A percentile compares a stretch with the other conserved stretches of the same genome.
Conservation (phyloP, 495 filamentous ascomycete genomes). For the Tuber melanosporum region DNA sequence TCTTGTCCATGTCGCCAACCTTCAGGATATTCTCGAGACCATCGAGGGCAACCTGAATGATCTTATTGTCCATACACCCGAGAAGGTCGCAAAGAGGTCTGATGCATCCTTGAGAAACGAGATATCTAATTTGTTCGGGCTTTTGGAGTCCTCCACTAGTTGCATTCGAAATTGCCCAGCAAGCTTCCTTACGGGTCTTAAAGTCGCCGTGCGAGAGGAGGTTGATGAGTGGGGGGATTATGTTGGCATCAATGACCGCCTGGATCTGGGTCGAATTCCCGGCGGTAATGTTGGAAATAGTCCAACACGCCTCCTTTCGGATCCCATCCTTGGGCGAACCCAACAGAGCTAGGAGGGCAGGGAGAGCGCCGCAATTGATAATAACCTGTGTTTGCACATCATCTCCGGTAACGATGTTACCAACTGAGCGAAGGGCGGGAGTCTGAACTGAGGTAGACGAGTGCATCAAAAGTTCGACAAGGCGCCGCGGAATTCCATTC, state of each 20-base stretch:
- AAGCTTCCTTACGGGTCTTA: slow-evolving; percentile 99
- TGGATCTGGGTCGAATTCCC: slow-evolving; percentile 98
- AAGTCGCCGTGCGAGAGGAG: slow-evolving; percentile 93
- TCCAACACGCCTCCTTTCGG: slow-evolving; percentile 99
- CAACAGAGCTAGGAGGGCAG: slow-evolving; percentile 83
- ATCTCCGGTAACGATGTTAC: slow-evolving; percentile 98
- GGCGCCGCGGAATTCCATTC: slow-evolving; percentile 90
- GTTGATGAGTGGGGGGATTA: slow-evolving; percentile 93
- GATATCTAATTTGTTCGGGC: slow-evolving; percentile 94
- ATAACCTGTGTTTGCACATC: slow-evolving; percentile 99
- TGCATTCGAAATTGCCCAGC: slow-evolving; percentile 99
- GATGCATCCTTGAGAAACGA: slow-evolving; percentile 90
- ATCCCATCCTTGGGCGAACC: slow-evolving; percentile 98
- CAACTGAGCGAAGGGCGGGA: slow-evolving; percentile 91
- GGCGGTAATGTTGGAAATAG: slow-evolving; percentile 97
- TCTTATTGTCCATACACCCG: slow-evolving; percentile 98
- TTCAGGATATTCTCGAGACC: slow-evolving; percentile 99
- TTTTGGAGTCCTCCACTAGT: slow-evolving; percentile 97
- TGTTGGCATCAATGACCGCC: slow-evolving; percentile 90
- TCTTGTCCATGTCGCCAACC: slow-evolving; percentile 98
- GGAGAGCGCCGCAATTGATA: slow-evolving; percentile 93
- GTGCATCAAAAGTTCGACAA: slow-evolving; percentile 97
- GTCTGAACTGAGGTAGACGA: slow-evolving; percentile 99
- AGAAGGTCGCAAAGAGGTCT: slow-evolving; percentile 95
- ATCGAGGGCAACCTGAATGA: slow-evolving; percentile 97